phyloP scores from a whole-genome alignment of 208 protist species.

The Trypanosoma lewisi region DNA sequence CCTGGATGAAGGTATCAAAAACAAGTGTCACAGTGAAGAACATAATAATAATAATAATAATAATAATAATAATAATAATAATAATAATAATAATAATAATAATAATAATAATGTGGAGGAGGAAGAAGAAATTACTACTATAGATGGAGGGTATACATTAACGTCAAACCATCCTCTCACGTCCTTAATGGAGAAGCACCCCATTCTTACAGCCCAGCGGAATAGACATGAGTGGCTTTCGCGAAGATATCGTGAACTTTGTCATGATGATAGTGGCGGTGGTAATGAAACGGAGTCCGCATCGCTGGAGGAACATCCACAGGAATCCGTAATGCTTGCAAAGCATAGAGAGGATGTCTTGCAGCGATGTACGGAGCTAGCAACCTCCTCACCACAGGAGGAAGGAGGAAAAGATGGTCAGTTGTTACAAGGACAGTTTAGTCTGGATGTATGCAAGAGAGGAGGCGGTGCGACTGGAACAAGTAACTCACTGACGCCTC shows the following conservation, averaged over 20 bases:
- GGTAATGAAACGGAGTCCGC: neutral
- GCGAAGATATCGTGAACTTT: conserved; percentile 4
- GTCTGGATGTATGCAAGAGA: neutral
- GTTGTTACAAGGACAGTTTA: neutral
- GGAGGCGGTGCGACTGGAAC: neutral
- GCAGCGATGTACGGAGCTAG: neutral
- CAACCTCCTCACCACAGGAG: neutral
- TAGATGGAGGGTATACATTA: conserved; percentile 2
- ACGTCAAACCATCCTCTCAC: conserved; percentile 20
- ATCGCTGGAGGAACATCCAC: neutral
- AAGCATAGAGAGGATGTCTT: conserved; percentile 8
- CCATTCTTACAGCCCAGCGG: conserved; percentile 18
- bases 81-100: too few relatives aligned
- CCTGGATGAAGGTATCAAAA: conserved; percentile 1
- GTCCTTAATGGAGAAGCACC: conserved; percentile 31
- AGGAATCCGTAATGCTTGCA: conserved; percentile 3
- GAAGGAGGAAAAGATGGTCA: too few relatives aligned
- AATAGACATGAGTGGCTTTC: conserved; percentile 10
- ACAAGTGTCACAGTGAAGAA: neutral
- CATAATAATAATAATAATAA: neutral
- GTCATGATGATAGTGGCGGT: neutral
- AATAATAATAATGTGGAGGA: too few relatives aligned
- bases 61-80: too few relatives aligned
- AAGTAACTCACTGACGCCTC: too few relatives aligned
- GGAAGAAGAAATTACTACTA: too few relatives aligned